phyloP scores from a whole-genome alignment of 2,329 filamentous ascomycete genomes.

The Colletotrichum filicis region DNA sequence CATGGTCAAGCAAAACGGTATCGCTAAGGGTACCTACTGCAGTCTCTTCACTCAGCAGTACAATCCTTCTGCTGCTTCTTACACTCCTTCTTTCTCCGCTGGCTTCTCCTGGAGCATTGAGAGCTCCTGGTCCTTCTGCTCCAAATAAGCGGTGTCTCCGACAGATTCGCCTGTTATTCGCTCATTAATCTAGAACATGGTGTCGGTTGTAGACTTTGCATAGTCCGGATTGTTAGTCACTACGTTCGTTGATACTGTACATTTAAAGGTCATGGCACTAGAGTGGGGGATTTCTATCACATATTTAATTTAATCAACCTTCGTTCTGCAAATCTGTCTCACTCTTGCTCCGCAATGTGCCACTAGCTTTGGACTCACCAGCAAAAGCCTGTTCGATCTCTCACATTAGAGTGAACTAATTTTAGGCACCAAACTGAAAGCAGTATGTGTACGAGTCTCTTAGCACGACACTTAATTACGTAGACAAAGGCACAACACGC shows the following conservation, averaged over 20 bases:
- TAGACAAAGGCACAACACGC: background rate
- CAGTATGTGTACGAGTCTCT: no score
- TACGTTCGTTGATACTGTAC: background rate
- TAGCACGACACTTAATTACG: background rate
- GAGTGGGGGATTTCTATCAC: background rate
- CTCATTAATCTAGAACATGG: background rate
- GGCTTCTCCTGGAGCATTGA: constrained; percentile 19
- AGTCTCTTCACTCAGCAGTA: constrained; percentile 32
- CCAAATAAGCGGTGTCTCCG: background rate
- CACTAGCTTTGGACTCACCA: no score
- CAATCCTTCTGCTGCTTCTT: constrained; percentile 12
- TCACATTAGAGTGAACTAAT: no score
- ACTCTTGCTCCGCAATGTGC: background rate
- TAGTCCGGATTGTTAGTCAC: background rate
- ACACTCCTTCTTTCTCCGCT: background rate
- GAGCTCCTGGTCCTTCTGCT: constrained; percentile 31
- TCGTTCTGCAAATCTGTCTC: background rate
- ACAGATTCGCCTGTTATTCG: background rate
- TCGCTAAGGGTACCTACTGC: constrained; percentile 32
- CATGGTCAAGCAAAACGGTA: constrained; percentile 32
- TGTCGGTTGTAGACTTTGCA: background rate
- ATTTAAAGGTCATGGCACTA: background rate
- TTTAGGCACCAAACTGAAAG: no score
- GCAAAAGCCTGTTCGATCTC: no score
- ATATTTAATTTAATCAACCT: background rate